A percentile compares a stretch with the other conserved stretches of the same genome.
Evolutionary conservation across 352 stramenopile species (phyloP).

Genomic region (Pythium dissotocum): DNA sequence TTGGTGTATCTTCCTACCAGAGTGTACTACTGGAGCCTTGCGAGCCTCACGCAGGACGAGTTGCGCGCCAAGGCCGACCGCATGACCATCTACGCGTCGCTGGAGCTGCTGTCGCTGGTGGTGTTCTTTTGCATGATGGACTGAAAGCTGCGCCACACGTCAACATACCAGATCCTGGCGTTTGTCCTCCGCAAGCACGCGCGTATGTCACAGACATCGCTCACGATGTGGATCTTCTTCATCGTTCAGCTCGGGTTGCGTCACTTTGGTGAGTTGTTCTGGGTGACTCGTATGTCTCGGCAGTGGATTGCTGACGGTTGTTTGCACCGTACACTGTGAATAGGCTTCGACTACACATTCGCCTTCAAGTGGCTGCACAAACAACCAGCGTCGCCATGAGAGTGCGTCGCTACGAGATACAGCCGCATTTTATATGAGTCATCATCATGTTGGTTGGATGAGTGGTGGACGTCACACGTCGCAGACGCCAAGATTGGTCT

Average conservation of each 20-base stretch:
- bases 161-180: conserved; percentile 19
- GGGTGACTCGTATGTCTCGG: no score
- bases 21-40: conserved; percentile 14
- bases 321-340: not conserved
- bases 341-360: conserved; percentile 18
- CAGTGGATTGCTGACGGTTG: no score
- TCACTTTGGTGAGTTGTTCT: conserved; percentile 9
- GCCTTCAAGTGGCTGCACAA: conserved; percentile 13
- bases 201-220: conserved; percentile 16
- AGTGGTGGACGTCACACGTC: not conserved
- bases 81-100: not conserved
- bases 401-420: no score
- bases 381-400: no score
- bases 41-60: conserved; percentile 3
- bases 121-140: not conserved
- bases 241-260: conserved; percentile 9
- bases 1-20: not conserved
- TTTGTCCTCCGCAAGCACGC: conserved; percentile 39
- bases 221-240: conserved; percentile 25
- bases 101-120: conserved; percentile 3
- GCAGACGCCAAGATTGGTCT: not conserved
- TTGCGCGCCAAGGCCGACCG: not conserved
- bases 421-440: no score
- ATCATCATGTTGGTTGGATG: no score
- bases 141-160: not conserved